Conservation (phyloP, 805 yeast genomes). For the Candida qinlingensis region DNA sequence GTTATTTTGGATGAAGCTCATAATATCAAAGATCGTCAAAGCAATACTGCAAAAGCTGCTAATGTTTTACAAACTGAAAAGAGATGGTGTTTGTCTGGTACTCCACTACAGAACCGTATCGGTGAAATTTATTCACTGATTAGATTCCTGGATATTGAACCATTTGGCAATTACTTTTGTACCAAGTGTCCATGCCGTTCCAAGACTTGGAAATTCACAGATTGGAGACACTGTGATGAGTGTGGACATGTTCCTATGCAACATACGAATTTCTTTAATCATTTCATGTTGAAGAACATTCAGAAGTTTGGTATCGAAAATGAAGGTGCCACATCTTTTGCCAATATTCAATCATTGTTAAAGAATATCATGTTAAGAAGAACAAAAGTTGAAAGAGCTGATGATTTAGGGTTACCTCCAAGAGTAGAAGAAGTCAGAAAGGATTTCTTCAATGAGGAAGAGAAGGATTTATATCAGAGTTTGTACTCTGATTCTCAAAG, state of each 20-base stretch:
- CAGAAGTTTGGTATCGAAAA: constrained; percentile 80
- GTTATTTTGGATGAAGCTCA: constrained; percentile 96
- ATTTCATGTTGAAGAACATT: constrained; percentile 90
- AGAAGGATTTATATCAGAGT: constrained; percentile 85
- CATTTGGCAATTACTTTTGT: constrained; percentile 87
- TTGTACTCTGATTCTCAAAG: constrained; percentile 83
- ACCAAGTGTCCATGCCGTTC: constrained; percentile 87
- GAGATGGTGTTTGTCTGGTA: constrained; percentile 91
- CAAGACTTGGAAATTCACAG: constrained; percentile 78
- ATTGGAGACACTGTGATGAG: constrained; percentile 73
- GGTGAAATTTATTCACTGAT: constrained; percentile 94
- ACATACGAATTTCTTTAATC: constrained; percentile 93
- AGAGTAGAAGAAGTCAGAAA: constrained; percentile 84
- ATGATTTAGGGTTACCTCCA: constrained; percentile 96
- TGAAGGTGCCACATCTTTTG: constrained; percentile 74
- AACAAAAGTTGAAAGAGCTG: constrained; percentile 94
- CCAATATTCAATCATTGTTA: constrained; percentile 66
- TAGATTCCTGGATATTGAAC: constrained; percentile 75
- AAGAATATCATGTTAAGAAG: constrained; percentile 86
- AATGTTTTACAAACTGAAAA: constrained; percentile 65
- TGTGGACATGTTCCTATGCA: constrained; percentile 95
- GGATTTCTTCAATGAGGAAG: constrained; percentile 90
- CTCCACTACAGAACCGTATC: constrained; percentile 93
- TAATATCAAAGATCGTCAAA: constrained; percentile 90
- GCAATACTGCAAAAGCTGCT: constrained; percentile 92